These are phyloP conservation scores for Cryphonectria nitschkei DNA, from an alignment of 2,329 filamentous ascomycete species.

Conservation along the genomic window DNA sequence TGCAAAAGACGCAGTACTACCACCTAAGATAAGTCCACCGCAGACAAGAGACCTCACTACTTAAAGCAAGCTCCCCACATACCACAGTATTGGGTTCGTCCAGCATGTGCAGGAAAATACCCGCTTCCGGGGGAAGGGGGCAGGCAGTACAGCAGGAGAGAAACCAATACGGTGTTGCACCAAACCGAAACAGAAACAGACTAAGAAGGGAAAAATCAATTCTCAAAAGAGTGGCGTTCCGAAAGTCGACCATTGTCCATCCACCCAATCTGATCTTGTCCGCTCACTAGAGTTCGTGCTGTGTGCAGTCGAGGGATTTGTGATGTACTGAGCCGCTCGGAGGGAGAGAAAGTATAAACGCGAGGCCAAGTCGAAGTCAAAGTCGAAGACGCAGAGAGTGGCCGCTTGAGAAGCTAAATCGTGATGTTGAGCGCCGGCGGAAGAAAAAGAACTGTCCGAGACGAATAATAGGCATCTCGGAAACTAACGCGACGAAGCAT, in stretches of 20 bases:
- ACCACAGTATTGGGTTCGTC: too few species aligned
- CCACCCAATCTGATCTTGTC: constrained; percentile 6
- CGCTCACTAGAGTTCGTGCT: constrained; percentile 14
- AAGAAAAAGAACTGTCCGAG: constrained; percentile 8
- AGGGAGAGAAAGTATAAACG: constrained; percentile 8
- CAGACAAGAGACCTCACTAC: constrained; percentile 1
- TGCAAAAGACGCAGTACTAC: constrained; percentile 1
- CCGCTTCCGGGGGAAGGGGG: not conserved
- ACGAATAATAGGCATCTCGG: not conserved
- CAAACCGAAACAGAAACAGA: constrained; percentile 8
- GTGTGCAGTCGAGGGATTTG: constrained; percentile 7
- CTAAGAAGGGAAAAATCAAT: not conserved
- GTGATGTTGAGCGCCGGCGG: constrained; percentile 8
- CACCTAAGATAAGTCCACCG: constrained; percentile 3
- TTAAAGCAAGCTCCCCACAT: not conserved
- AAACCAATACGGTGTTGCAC: not conserved
- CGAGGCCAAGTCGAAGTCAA: constrained; percentile 8
- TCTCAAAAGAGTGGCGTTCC: constrained; percentile 14
- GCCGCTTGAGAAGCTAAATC: not conserved
- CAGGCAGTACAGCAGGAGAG: not conserved
- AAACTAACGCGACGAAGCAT: constrained; percentile 23
- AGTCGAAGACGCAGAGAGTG: constrained; percentile 19
- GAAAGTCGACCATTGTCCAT: constrained; percentile 12
- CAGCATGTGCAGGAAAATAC: not conserved
- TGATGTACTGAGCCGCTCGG: constrained; percentile 20